Base-by-base conservation (phyloP, 768 basidiomycete species). In the Rhodotorula diobovata region DNA sequence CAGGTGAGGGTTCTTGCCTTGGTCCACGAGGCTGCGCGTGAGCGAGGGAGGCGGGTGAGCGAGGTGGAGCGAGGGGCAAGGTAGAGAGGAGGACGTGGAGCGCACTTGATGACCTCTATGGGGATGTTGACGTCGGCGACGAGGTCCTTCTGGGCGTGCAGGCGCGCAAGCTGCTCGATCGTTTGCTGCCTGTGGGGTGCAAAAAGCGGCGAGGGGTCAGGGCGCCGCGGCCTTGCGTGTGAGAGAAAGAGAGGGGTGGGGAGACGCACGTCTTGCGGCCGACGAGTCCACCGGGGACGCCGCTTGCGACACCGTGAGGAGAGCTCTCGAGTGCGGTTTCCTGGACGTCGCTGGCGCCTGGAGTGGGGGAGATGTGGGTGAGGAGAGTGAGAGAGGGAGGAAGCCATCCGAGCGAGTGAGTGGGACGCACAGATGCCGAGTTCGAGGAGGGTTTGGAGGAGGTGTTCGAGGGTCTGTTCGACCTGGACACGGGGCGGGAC, bases 1-100 rank as follows among this genome's bases (percentile, higher is more conserved):
- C 55, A 61, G 16, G 51, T 77, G 75, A n/a, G 78, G 78, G 66
- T 78, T 78, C 64, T 69, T 70, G 60, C 78, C 78, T 28, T 67
- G 65, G 51, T 78, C 78, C 45, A 78, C 75, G 43, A 63, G 66
- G 54, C 76, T 78, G 59, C 11, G 2, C 21, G 10, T 15, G 28
- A n/a, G n/a, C n/a, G n/a, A 35, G 12, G 50, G 11, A 15, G 34
- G 12, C 1, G 2, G 34, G 46, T 56, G 2, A 62, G 57, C 1
- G 21, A 25, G 30, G 20, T 15, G 25, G 1, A 14, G 9, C 37
- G 18, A 43, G 41, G 41, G 41, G 18, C 41, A 18, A 43, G 6
- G 23, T 9, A 2, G 35, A 8, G n/a, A 45, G 46, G 56, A 18
- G 39, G 39, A n/a, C n/a, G n/a, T n/a, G n/a, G 32, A 28, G 61